phyloP scores from a whole-genome alignment of 345 rosid species.

The Moringa oleifera region DNA sequence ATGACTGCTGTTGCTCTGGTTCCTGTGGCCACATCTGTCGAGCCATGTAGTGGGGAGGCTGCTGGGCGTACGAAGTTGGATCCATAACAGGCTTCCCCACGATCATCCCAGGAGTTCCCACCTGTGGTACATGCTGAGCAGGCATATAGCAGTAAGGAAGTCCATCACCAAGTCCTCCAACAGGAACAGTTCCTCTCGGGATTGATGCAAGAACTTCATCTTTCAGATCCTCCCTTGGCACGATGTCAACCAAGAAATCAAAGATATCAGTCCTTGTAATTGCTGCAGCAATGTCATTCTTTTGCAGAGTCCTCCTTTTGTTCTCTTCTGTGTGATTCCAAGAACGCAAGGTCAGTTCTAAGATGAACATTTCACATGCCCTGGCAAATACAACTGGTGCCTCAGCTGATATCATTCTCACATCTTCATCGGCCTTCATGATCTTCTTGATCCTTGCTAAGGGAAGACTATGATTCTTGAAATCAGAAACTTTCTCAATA shows the following conservation, averaged over 20 bases:
- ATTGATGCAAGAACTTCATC: constrained; percentile 74
- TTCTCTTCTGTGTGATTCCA: constrained; percentile 99
- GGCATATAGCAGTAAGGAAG: constrained; percentile 76
- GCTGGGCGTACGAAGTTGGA: constrained; percentile 56
- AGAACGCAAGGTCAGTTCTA: constrained; percentile 83
- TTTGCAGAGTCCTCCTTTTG: constrained; percentile 91
- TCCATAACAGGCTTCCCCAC: constrained; percentile 77
- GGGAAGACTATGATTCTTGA: constrained; percentile 94
- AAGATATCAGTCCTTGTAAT: constrained; percentile 91
- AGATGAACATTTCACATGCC: constrained; percentile 97
- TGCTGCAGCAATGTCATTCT: constrained; percentile 94
- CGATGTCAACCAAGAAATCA: constrained; percentile 90
- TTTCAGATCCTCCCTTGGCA: constrained; percentile 86
- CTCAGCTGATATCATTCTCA: constrained; percentile 96
- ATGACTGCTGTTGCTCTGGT: constrained; percentile 68
- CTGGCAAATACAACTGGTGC: constrained; percentile 94
- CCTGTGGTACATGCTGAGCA: constrained; percentile 50
- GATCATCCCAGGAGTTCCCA: constrained; percentile 74
- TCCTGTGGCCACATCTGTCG: constrained; percentile 75
- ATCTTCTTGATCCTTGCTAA: constrained; percentile 95
- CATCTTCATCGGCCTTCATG: constrained; percentile 99
- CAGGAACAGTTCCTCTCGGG: constrained; percentile 51
- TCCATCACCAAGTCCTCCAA: constrained; percentile 58
- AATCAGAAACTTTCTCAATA: constrained; percentile 71
- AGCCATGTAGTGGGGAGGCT: constrained; percentile 59